Evolutionary conservation across 192 early-diverging fungal species (phyloP).

Genomic region (Podila minutissima): DNA sequence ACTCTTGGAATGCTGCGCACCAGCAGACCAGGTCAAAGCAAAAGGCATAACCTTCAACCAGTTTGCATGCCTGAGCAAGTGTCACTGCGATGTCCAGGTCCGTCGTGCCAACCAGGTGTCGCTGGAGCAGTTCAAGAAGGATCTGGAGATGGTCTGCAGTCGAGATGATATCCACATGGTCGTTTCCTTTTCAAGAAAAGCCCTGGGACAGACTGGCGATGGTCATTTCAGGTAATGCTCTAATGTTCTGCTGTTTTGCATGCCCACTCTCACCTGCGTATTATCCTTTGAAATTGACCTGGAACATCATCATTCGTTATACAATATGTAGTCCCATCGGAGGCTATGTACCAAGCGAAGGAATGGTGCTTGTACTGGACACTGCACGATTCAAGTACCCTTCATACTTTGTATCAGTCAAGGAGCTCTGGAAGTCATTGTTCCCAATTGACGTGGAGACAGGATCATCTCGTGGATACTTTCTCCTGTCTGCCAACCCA

Average conservation of each 20-base stretch:
- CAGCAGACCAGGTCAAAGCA: constrained; percentile 74
- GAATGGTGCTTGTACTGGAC: constrained; percentile 86
- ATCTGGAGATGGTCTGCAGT: constrained; percentile 71
- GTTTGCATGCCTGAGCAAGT: constrained; percentile 86
- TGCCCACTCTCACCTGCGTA: not conserved
- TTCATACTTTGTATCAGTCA: constrained; percentile 79
- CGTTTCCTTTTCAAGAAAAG: constrained; percentile 80
- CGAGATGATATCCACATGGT: constrained; percentile 86
- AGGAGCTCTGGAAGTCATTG: constrained; percentile 83
- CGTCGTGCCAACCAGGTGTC: constrained; percentile 73
- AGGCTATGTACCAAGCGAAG: constrained; percentile 75
- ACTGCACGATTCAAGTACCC: constrained; percentile 93
- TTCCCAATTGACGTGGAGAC: constrained; percentile 85
- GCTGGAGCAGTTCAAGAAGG: constrained; percentile 81
- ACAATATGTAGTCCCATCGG: constrained; percentile 74
- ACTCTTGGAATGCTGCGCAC: constrained; percentile 72
- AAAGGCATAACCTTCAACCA: constrained; percentile 91
- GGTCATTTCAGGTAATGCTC: constrained; percentile 58
- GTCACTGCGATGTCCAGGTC: constrained; percentile 82
- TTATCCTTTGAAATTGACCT: no score
- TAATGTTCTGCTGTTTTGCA: not conserved
- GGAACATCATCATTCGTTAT: not conserved
- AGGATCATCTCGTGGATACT: constrained; percentile 85
- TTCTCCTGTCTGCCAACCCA: constrained; percentile 69
- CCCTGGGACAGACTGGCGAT: constrained; percentile 88